Evolutionary conservation across 1,139 yeast species (phyloP).

Genomic region (Blastobotrys serpentis): DNA sequence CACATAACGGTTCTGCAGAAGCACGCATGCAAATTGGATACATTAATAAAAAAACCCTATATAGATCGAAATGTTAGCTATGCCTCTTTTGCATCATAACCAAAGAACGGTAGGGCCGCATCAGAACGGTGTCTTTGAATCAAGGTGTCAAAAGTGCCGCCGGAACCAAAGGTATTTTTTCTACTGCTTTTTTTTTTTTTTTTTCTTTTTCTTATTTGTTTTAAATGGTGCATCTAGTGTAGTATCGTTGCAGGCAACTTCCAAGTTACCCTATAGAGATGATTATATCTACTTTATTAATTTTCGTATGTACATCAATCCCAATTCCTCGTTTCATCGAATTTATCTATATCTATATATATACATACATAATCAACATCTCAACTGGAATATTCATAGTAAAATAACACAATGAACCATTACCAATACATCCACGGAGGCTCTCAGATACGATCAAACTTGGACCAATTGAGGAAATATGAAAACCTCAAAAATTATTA

Average conservation of each 20-base stretch:
- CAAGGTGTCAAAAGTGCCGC: background rate
- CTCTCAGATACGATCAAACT: background rate
- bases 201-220: background rate
- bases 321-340: background rate
- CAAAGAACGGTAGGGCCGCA: conserved; percentile 5
- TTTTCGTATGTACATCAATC: too few relatives aligned
- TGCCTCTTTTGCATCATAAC: too few relatives aligned
- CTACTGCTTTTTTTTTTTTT: background rate
- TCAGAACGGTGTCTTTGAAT: background rate
- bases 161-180: background rate
- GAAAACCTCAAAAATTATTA: conserved; percentile 15
- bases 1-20: too few relatives aligned
- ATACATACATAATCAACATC: too few relatives aligned
- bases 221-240: background rate
- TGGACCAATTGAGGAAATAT: conserved; percentile 13
- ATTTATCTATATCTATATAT: background rate
- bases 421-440: background rate
- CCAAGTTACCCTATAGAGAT: background rate
- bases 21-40: background rate
- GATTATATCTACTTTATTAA: background rate
- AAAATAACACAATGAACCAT: background rate
- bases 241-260: background rate
- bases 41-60: too few relatives aligned
- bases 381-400: too few relatives aligned
- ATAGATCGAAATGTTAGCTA: too few relatives aligned